phyloP scores from a whole-genome alignment of 2,329 filamentous ascomycete genomes.

The Scytalidium lignicola region DNA sequence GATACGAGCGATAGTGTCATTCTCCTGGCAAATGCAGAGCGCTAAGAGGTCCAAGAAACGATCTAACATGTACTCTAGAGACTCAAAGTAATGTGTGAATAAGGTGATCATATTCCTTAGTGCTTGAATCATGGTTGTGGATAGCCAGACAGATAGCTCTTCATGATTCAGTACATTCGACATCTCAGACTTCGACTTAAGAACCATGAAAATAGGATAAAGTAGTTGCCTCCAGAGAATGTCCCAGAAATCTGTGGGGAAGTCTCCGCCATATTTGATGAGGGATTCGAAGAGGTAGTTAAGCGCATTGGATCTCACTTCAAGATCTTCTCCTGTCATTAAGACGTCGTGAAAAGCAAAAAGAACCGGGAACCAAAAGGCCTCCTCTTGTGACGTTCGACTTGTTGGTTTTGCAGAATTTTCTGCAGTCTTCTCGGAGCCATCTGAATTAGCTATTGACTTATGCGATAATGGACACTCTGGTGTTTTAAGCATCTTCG shows the following conservation, averaged over 20 bases:
- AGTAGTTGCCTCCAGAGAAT: slow-evolving; percentile 95
- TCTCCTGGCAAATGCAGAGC: slow-evolving; percentile 97
- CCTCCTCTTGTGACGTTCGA: slow-evolving; percentile 88
- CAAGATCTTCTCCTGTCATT: slow-evolving; percentile 98
- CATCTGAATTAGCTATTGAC: slow-evolving; percentile 33
- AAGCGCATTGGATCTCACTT: slow-evolving; percentile 84
- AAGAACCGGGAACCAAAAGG: slow-evolving; percentile 97
- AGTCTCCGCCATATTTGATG: slow-evolving; percentile 83
- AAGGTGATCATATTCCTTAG: slow-evolving; percentile 97
- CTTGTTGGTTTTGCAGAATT: slow-evolving; percentile 55
- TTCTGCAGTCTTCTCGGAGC: slow-evolving; percentile 23
- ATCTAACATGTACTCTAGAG: slow-evolving; percentile 95
- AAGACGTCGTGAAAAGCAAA: slow-evolving; percentile 98
- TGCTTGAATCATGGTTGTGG: slow-evolving; percentile 98
- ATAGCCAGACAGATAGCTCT: slow-evolving; percentile 96
- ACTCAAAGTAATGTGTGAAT: slow-evolving; percentile 97
- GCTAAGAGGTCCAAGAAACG: slow-evolving; percentile 92
- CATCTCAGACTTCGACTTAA: slow-evolving; percentile 95
- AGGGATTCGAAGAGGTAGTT: slow-evolving; percentile 97
- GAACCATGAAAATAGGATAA: slow-evolving; percentile 96
- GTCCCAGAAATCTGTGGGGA: slow-evolving; percentile 95
- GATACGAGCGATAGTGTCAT: slow-evolving; percentile 96
- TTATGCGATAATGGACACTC: slow-evolving; percentile 85
- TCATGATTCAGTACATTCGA: slow-evolving; percentile 92
- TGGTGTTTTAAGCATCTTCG: slow-evolving; percentile 90